Percentiles rank a stretch among this genome's conserved stretches.
Evolutionary conservation across 257 asterid species (phyloP).

Genomic region (Leptodermis oblonga): DNA sequence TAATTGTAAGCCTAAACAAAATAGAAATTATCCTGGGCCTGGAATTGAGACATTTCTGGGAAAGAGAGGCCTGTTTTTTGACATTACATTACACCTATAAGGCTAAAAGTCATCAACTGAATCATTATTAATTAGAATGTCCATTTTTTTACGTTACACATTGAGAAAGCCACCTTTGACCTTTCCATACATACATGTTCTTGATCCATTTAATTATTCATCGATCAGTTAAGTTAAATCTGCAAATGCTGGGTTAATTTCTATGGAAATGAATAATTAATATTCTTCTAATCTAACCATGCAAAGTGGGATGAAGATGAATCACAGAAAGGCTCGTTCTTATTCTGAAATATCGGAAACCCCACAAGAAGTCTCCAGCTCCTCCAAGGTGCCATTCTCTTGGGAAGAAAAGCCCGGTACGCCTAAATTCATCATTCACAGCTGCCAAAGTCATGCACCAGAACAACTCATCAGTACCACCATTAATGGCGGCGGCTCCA

Average conservation of each 20-base stretch:
- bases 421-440: constrained; percentile 35
- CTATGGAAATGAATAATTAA: not conserved
- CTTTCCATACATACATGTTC: constrained; percentile 4
- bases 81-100: not conserved
- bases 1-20: not conserved
- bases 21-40: not conserved
- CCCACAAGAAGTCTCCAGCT: too few relatives aligned
- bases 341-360: constrained; percentile 13
- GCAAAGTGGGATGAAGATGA: constrained; percentile 30
- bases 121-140: constrained; percentile 10
- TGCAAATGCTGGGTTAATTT: too few relatives aligned
- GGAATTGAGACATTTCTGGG: not conserved
- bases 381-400: constrained; percentile 53
- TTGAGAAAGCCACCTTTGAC: not conserved
- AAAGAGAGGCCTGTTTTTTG: not conserved
- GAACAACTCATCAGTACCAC: not conserved
- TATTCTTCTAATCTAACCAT: not conserved
- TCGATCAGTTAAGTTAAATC: too few relatives aligned
- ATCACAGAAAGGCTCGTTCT: constrained; percentile 35
- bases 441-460: constrained; percentile 17
- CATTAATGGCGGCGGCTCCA: not conserved
- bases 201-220: not conserved
- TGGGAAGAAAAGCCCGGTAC: constrained; percentile 83
- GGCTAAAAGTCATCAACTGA: not conserved
- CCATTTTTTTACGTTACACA: constrained; percentile 8